Base-by-base conservation (phyloP, 2,329 filamentous ascomycete genomes). In the Apiospora pterosperma region DNA sequence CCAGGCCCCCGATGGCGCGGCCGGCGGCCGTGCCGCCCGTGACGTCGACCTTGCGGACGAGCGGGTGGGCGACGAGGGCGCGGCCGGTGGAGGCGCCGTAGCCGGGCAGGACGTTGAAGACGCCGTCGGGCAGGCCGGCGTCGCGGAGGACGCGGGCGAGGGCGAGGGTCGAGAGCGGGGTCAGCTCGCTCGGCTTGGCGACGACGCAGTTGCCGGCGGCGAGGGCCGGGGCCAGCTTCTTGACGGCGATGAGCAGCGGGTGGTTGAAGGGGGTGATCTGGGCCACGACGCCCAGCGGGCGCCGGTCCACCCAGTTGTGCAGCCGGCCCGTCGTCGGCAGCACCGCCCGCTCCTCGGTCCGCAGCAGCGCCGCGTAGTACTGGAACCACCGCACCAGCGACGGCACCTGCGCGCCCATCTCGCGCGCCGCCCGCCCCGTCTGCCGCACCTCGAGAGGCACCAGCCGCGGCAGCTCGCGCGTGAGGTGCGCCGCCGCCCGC, bases 1-100 rank as follows among this genome's bases (percentile, higher is more conserved):
- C 88, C 44, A 90, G 83, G 52, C 87, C 82, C 67, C 91, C 89
- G 71, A 93, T 91, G 39, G 85, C 84, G 64, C 88, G 82, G 5
- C 90, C 90, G 21, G 90, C 88, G n/a, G 80, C 78, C 25, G 90
- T 92, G n/a, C 89, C 90, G 52, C 91, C 90, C 41, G 90, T 93
- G 70, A 93, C 88, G 69, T 91, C 90, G 64, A 93, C 85, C 79
- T 92, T 92, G 76, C 85, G 79, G 2, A 85, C 77, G 2, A 82
- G 75, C 2, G 76, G 75, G 64, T 85, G 89, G 34, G 84, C 76
- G 14, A 83, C 84, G 4, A 88, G 80, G 0, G 80, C 80, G n/a
- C 77, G 79, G 11, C 85, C 85, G 0, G 86, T 88, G 1, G 78
- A 78, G 0, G 72, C 66, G 1, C 87, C 87, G 28, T 82, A 79